A percentile compares a stretch with the other conserved stretches of the same genome.
These are phyloP conservation scores for Coleophoma eucalyptorum DNA, from an alignment of 2,329 filamentous ascomycete species.

Conservation along the genomic window DNA sequence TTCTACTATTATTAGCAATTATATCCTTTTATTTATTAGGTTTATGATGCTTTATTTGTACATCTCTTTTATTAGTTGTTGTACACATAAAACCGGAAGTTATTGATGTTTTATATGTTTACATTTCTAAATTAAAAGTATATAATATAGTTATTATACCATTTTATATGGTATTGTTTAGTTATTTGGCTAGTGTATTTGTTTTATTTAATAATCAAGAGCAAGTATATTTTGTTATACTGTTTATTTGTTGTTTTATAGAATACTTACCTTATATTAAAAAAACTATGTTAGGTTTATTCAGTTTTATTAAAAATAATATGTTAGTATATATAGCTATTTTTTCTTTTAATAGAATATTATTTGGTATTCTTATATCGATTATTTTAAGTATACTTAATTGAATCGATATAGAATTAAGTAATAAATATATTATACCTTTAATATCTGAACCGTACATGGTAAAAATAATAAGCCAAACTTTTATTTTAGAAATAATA, in stretches of 20 bases:
- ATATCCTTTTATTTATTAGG: too few species aligned
- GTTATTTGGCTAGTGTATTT: background rate
- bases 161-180: background rate
- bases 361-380: too few species aligned
- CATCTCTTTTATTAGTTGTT: background rate
- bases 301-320: background rate
- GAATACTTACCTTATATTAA: constrained; percentile 3
- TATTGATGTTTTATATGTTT: background rate
- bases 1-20: too few species aligned
- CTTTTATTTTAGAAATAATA: too few species aligned
- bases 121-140: background rate
- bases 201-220: background rate
- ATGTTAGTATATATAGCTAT: background rate
- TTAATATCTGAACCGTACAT: too few species aligned
- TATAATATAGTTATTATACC: background rate
- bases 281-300: background rate
- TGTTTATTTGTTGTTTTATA: constrained; percentile 6
- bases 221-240: background rate
- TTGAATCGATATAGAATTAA: too few species aligned
- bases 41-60: too few species aligned
- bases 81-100: background rate
- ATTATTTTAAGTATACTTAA: too few species aligned
- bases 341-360: background rate
- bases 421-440: too few species aligned
- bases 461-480: too few species aligned